Conservation (phyloP, 1,139 yeast genomes). For the Yamadazyma spencermartinsiae region DNA sequence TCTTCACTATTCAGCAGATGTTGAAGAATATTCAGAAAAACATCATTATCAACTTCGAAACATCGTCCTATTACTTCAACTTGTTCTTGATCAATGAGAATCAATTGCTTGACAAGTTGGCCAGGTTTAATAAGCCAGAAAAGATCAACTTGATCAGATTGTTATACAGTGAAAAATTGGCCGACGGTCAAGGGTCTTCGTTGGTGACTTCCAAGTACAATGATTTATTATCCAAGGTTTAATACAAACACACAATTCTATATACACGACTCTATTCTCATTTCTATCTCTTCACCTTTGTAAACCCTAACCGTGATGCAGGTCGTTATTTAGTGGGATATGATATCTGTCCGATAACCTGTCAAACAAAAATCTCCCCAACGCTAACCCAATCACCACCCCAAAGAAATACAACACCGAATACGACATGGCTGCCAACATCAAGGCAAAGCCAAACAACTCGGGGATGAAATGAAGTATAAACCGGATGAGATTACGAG, state of each 20-base stretch:
- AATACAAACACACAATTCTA: neutral
- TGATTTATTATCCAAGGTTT: slow-evolving; percentile 27
- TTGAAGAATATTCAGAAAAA: slow-evolving; percentile 63
- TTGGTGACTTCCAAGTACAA: slow-evolving; percentile 42
- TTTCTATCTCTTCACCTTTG: neutral
- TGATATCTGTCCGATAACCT: slow-evolving; percentile 37
- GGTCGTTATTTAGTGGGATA: slow-evolving; percentile 16
- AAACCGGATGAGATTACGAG: slow-evolving; percentile 57
- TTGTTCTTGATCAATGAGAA: slow-evolving; percentile 48
- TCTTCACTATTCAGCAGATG: slow-evolving; percentile 74
- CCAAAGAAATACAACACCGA: slow-evolving; percentile 69
- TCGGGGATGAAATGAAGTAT: slow-evolving; percentile 59
- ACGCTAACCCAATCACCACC: slow-evolving; percentile 63
- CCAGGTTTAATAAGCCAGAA: slow-evolving; percentile 26
- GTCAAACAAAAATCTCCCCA: slow-evolving; percentile 69
- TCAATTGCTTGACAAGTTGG: slow-evolving; percentile 26
- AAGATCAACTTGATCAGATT: slow-evolving; percentile 38
- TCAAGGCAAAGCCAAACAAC: slow-evolving; percentile 64
- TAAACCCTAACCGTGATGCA: slow-evolving; percentile 13
- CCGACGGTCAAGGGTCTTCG: slow-evolving; percentile 39
- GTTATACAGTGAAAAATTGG: slow-evolving; percentile 47
- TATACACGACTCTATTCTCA: neutral
- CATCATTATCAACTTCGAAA: slow-evolving; percentile 57
- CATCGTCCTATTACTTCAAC: slow-evolving; percentile 60
- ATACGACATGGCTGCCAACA: slow-evolving; percentile 78